Evolutionary conservation across 1,139 yeast genomes (phyloP).

Genomic region (Suhomyces choctaworum): DNA sequence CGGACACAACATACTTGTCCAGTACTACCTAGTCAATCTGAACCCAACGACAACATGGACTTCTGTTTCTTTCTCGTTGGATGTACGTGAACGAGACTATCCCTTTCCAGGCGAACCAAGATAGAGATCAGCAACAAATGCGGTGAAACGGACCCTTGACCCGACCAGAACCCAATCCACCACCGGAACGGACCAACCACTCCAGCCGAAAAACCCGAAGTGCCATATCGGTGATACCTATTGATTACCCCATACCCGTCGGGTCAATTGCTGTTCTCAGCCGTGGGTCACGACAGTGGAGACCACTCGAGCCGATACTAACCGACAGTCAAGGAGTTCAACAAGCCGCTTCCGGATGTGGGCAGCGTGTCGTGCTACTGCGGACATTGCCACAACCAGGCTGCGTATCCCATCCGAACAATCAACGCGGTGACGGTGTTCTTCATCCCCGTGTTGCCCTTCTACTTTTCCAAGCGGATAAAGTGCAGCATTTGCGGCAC

Average conservation of each 20-base stretch:
- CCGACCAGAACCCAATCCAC: no score
- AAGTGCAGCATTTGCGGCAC: conserved; percentile 49
- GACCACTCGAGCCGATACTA: conserved; percentile 7
- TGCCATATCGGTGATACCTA: no score
- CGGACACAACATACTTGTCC: no score
- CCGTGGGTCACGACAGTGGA: not conserved
- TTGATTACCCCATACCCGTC: no score
- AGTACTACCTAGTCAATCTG: no score
- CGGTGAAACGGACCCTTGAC: no score
- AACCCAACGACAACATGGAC: conserved; percentile 9
- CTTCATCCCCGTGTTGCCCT: conserved; percentile 48
- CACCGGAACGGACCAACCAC: no score
- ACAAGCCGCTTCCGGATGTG: conserved; percentile 19
- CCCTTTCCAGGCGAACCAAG: no score
- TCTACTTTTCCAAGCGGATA: conserved; percentile 38
- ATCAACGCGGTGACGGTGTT: conserved; percentile 46
- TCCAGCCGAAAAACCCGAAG: no score
- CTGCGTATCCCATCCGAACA: conserved; percentile 44
- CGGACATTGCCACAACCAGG: conserved; percentile 44
- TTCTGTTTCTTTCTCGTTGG: conserved; percentile 15
- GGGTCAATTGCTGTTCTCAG: no score
- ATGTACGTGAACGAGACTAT: conserved; percentile 13
- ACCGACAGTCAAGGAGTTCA: conserved; percentile 19
- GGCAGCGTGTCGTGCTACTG: conserved; percentile 19
- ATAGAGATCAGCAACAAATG: no score